phyloP scores from a whole-genome alignment of 768 basidiomycete species.

The Lepiota subincarnata region DNA sequence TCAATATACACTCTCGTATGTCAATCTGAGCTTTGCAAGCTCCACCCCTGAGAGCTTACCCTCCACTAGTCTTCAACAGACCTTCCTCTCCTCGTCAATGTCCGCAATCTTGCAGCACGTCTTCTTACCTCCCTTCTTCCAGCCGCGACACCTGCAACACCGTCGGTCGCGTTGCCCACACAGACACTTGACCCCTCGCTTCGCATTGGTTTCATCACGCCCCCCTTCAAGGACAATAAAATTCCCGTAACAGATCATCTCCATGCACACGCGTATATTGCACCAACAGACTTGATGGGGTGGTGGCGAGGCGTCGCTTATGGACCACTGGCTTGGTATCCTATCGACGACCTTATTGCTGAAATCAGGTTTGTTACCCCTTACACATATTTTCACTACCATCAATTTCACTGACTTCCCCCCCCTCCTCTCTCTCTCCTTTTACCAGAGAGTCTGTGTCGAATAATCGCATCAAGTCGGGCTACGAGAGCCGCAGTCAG shows the following conservation, averaged over 20 bases:
- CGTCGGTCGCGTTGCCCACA: slow-evolving; percentile 28
- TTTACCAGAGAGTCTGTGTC: slow-evolving; percentile 67
- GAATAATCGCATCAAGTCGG: slow-evolving; percentile 83
- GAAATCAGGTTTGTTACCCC: slow-evolving; percentile 61
- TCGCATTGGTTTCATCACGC: slow-evolving; percentile 74
- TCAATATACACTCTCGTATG: slow-evolving; percentile 71
- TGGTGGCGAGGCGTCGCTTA: slow-evolving; percentile 74
- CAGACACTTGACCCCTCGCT: slow-evolving; percentile 36
- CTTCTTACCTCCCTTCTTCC: slow-evolving; percentile 48
- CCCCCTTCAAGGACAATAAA: slow-evolving; percentile 72
- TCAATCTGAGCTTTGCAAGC: slow-evolving; percentile 15
- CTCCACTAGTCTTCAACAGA: slow-evolving; percentile 62
- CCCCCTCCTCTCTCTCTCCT: slow-evolving; percentile 5
- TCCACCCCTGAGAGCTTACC: slow-evolving; percentile 11
- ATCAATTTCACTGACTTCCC: slow-evolving; percentile 6
- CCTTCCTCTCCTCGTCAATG: slow-evolving; percentile 62
- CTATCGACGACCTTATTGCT: slow-evolving; percentile 73
- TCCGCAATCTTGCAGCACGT: slow-evolving; percentile 54
- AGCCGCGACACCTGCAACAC: slow-evolving; percentile 31
- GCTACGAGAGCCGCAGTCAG: slow-evolving; percentile 49
- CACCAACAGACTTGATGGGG: slow-evolving; percentile 58
- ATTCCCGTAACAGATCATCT: slow-evolving; percentile 79
- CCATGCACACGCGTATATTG: slow-evolving; percentile 71
- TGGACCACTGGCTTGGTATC: slow-evolving; percentile 68
- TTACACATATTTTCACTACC: neutral